phyloP scores from a whole-genome alignment of 441 rosid genomes.

The Gossypium trilobum region DNA sequence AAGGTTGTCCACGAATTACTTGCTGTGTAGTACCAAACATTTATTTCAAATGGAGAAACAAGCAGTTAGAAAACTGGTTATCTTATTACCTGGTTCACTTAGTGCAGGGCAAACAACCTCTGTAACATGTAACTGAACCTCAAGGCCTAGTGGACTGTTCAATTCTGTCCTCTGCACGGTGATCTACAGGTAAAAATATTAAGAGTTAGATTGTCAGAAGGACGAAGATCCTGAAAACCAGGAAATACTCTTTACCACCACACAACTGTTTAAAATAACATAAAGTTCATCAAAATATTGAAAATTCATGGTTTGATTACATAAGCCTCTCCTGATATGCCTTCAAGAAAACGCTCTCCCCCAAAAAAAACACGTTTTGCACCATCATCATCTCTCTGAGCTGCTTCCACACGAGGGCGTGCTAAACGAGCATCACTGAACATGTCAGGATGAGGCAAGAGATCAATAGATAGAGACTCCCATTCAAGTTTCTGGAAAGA shows the following conservation, averaged over 20 bases:
- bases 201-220: conserved; percentile 20
- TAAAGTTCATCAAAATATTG: conserved; percentile 18
- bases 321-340: conserved; percentile 92
- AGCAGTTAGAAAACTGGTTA: not conserved
- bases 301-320: conserved; percentile 37
- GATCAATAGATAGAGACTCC: conserved; percentile 93
- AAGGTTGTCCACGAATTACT: conserved; percentile 13
- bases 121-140: conserved; percentile 86
- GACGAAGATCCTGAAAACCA: conserved; percentile 6
- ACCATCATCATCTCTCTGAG: conserved; percentile 91
- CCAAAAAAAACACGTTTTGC: conserved; percentile 98
- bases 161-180: conserved; percentile 88
- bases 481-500: conserved; percentile 86
- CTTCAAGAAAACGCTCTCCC: conserved; percentile 93
- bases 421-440: conserved; percentile 81
- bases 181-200: conserved; percentile 41
- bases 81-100: conserved; percentile 83
- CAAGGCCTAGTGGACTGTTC: conserved; percentile 91
- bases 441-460: conserved; percentile 99
- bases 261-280: conserved; percentile 12
- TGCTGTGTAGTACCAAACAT: not conserved
- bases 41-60: conserved; percentile 8
- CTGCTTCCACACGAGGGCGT: conserved; percentile 43
- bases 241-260: conserved; percentile 8
- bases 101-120: conserved; percentile 96